Percentiles rank a stretch among this genome's conserved stretches.
These are phyloP conservation scores for Neurospora sp. DNA, from an alignment of 2,329 filamentous ascomycete genomes.

Conservation along the genomic window DNA sequence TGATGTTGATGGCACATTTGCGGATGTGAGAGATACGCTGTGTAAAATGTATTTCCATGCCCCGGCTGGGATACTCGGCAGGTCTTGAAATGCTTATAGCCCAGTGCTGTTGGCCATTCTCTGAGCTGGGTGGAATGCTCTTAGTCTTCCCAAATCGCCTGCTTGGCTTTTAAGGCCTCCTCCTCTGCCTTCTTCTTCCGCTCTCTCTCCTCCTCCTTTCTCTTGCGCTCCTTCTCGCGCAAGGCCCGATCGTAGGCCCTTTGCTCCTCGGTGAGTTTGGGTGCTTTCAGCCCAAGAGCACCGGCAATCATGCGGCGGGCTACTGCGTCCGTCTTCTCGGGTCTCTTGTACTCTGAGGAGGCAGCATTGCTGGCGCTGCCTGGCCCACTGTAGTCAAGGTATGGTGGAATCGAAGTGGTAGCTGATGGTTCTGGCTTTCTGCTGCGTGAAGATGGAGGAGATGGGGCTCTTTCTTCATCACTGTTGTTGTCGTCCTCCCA, in stretches of 20 bases:
- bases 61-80: background rate
- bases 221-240: constrained; percentile 74
- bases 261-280: constrained; percentile 80
- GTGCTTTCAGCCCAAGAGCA: constrained; percentile 70
- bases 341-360: constrained; percentile 32
- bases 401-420: background rate
- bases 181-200: constrained; percentile 50
- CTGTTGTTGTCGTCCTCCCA: constrained; percentile 1
- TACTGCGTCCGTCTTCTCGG: constrained; percentile 89
- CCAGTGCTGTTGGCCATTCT: background rate
- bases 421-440: background rate
- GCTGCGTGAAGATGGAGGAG: background rate
- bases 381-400: constrained; percentile 1
- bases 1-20: background rate
- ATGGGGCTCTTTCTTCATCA: background rate
- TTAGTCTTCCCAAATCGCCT: constrained; percentile 76
- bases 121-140: background rate
- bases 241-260: constrained; percentile 73
- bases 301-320: constrained; percentile 84
- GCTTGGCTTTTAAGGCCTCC: constrained; percentile 65
- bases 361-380: constrained; percentile 5
- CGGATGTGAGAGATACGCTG: background rate
- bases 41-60: background rate
- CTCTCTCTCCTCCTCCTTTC: constrained; percentile 60
- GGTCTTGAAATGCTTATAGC: too few species aligned